A percentile compares a stretch with the other conserved stretches of the same genome.
Evolutionary conservation across 306 rosid genomes (phyloP).

Genomic region (Boehmeria nivea): DNA sequence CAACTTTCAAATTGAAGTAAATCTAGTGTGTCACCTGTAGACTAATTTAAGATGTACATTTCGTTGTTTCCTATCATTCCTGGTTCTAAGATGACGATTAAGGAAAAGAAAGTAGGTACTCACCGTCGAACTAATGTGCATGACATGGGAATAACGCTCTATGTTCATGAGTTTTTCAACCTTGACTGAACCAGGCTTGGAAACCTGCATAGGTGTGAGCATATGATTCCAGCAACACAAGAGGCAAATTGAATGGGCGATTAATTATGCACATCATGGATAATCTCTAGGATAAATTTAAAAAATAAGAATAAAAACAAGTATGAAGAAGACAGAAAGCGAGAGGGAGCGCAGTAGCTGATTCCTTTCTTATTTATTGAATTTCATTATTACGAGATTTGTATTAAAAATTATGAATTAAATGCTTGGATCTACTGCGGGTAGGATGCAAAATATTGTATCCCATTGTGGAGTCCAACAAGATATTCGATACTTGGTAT

Average conservation of each 20-base stretch:
- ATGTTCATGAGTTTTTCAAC: constrained; percentile 87
- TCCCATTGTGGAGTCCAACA: not conserved
- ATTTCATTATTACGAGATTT: too few species aligned
- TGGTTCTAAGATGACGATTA: not conserved
- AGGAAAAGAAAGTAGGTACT: constrained; percentile 30
- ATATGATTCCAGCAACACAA: constrained; percentile 13
- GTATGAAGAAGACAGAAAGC: not conserved
- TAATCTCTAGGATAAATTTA: not conserved
- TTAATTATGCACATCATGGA: not conserved
- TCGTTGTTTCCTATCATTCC: too few species aligned
- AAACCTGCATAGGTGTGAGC: constrained; percentile 67
- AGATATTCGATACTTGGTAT: not conserved
- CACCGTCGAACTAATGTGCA: constrained; percentile 98
- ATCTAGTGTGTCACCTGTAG: not conserved
- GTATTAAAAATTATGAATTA: not conserved
- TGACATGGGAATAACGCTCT: constrained; percentile 96
- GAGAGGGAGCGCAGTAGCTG: too few species aligned
- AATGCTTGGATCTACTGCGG: constrained; percentile 3
- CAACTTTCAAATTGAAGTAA: not conserved
- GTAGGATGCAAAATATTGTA: constrained; percentile 1
- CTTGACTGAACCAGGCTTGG: constrained; percentile 79
- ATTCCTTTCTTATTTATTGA: not conserved
- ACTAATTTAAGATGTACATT: not conserved
- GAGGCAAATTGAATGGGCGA: not conserved
- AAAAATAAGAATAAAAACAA: not conserved